Evolutionary conservation across 805 yeast genomes (phyloP), one percentile per base, ranked within the genome.

Genomic region (Starmerella tilneyi): DNA sequence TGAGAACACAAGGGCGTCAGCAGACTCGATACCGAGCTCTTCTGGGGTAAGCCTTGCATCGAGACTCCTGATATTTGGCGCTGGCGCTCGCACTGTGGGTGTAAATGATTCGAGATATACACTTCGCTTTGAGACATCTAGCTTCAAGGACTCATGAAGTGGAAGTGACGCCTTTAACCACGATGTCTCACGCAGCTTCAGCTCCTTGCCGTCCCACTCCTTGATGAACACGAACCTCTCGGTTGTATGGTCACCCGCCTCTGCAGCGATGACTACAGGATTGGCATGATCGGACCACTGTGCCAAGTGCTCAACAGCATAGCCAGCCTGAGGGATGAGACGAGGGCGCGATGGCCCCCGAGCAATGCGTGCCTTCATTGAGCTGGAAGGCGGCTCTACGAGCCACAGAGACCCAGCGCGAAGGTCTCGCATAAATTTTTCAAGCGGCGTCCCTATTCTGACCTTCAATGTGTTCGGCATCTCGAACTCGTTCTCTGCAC

Each of bases 171-270:
- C 70, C 26, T 35, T 61, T 1, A 81, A 76, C 16, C 69, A 62
- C 3, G 70, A 59, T 55, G 83, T 82, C 0, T 83, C 73, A 16
- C 81, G 63, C 1, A 94, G 94, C n/a, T 59, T 62, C n/a, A 84
- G 59, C 5, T 59, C 58, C 77, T 81, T 0, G 63, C 54, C 71
- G 56, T 85, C 88, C 63, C 81, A 54, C 40, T 41, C 45, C 42
- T 56, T 56, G 28, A 52, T 28, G 27, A 54, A 56, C 2, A 56
- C 47, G 20, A 56, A 35, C 11, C 16, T 6, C n/a, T 43, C 33
- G 13, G 37, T 32, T 9, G 42, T 44, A 3, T 37, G 42, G 26
- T 50, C 47, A 7, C 47, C 49, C 11, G 30, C 43, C 2, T 48
- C 47, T n/a, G 45, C 56, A 3, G 43, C 44, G 39, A 56, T 54